Conservation (phyloP, 352 stramenopile species). For the Phytophthora nicotianae region DNA sequence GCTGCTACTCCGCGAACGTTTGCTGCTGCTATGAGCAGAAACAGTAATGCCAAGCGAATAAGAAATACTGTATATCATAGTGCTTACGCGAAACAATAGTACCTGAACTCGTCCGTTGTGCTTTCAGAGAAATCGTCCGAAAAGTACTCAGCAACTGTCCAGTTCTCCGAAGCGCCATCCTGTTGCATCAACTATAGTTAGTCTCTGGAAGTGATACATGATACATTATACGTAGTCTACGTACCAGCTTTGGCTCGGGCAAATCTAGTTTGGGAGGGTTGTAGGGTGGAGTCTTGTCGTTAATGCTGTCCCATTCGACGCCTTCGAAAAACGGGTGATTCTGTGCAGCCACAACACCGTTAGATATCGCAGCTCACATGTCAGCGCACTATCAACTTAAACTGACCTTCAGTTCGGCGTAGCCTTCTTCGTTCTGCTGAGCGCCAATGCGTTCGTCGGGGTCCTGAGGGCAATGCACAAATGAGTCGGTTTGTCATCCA, state of each 20-base stretch:
- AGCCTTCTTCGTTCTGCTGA: conserved; percentile 68
- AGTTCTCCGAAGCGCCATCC: conserved; percentile 79
- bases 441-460: conserved; percentile 73
- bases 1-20: conserved; percentile 69
- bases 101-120: conserved; percentile 70
- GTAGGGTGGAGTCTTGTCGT: conserved; percentile 61
- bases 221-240: neutral
- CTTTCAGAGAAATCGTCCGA: conserved; percentile 82
- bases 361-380: conserved; percentile 1
- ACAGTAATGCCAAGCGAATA: neutral
- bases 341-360: conserved; percentile 27
- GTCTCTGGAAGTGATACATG: too few relatives aligned
- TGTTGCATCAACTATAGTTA: conserved; percentile 23
- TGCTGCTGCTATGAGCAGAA: conserved; percentile 24
- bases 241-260: conserved; percentile 62
- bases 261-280: conserved; percentile 59
- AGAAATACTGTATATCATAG: conserved; percentile 4
- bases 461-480: conserved; percentile 26
- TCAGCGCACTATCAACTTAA: neutral
- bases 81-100: neutral
- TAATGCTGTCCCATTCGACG: conserved; percentile 72
- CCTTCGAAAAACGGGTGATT: conserved; percentile 82
- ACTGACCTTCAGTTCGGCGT: conserved; percentile 67
- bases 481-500: neutral
- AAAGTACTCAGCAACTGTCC: conserved; percentile 84